Evolutionary conservation across 306 rosid species (phyloP).

Genomic region (Clitoria ternatea): DNA sequence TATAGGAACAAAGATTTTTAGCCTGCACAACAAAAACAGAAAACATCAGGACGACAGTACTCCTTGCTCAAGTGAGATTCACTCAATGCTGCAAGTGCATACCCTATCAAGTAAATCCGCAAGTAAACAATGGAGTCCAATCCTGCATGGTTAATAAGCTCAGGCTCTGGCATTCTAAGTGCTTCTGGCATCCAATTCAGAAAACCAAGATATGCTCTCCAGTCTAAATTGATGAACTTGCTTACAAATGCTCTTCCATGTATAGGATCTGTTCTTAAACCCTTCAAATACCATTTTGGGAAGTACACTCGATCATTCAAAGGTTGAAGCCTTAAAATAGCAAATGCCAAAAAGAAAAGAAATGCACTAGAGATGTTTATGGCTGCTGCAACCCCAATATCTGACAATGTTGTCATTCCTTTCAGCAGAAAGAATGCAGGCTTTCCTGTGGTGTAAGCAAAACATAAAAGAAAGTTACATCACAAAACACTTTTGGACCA

Average conservation of each 20-base stretch:
- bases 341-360: conserved; percentile 61
- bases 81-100: conserved; percentile 23
- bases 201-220: conserved; percentile 54
- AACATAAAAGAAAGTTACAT: not conserved
- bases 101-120: conserved; percentile 79
- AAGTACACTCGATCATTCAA: conserved; percentile 84
- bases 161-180: conserved; percentile 79
- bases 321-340: conserved; percentile 90
- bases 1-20: conserved; percentile 81
- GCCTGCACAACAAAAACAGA: conserved; percentile 41
- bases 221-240: conserved; percentile 71
- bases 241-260: conserved; percentile 54
- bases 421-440: not conserved
- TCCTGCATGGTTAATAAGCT: conserved; percentile 87
- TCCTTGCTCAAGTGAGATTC: not conserved
- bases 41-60: not conserved
- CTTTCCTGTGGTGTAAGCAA: conserved; percentile 29
- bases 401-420: conserved; percentile 65
- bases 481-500: not conserved
- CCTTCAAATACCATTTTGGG: conserved; percentile 78
- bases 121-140: conserved; percentile 80
- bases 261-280: conserved; percentile 65
- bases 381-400: conserved; percentile 69
- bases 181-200: conserved; percentile 84
- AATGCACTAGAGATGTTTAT: conserved; percentile 61